phyloP scores from a whole-genome alignment of 2,329 filamentous ascomycete species.

The Bipolaris gigantea region DNA sequence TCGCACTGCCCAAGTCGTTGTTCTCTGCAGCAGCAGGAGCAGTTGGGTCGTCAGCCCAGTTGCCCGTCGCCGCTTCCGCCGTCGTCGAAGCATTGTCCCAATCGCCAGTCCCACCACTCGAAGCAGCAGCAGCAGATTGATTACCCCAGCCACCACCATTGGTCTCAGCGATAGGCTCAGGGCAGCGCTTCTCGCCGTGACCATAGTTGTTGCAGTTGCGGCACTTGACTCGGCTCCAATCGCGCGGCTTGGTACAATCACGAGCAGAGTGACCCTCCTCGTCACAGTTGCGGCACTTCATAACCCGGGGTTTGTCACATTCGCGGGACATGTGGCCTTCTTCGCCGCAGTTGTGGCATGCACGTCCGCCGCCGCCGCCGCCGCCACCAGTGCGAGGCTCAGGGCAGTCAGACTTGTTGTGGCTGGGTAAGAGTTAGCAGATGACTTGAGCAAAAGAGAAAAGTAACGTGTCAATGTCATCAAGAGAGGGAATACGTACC shows the following conservation, averaged over 20 bases:
- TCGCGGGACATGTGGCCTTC: constrained; percentile 32
- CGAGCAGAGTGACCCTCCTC: constrained; percentile 57
- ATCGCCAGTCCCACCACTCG: constrained; percentile 20
- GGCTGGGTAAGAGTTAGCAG: constrained; percentile 14
- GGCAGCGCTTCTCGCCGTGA: constrained; percentile 48
- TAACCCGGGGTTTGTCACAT: constrained; percentile 33
- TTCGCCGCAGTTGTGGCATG: constrained; percentile 35
- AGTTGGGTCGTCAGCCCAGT: constrained; percentile 26
- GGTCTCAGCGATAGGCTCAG: constrained; percentile 35
- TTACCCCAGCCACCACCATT: constrained; percentile 28
- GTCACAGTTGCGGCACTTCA: constrained; percentile 64
- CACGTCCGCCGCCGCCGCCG: constrained; percentile 22
- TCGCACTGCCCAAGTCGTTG: constrained; percentile 12
- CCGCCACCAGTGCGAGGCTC: constrained; percentile 21
- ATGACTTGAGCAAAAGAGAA: too few species aligned
- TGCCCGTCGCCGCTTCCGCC: constrained; percentile 10
- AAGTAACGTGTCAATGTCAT: neutral
- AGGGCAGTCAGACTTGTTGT: constrained; percentile 33
- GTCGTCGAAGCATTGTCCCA: constrained; percentile 25
- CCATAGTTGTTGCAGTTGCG: constrained; percentile 56
- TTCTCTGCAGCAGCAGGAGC: constrained; percentile 11
- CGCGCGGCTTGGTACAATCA: constrained; percentile 44
- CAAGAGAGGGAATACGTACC: constrained; percentile 11
- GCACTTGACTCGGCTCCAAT: constrained; percentile 63
- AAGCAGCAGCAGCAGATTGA: constrained; percentile 7